Evolutionary conservation across 169 alveolate species (phyloP).

Genomic region (Eimeria praecox): DNA sequence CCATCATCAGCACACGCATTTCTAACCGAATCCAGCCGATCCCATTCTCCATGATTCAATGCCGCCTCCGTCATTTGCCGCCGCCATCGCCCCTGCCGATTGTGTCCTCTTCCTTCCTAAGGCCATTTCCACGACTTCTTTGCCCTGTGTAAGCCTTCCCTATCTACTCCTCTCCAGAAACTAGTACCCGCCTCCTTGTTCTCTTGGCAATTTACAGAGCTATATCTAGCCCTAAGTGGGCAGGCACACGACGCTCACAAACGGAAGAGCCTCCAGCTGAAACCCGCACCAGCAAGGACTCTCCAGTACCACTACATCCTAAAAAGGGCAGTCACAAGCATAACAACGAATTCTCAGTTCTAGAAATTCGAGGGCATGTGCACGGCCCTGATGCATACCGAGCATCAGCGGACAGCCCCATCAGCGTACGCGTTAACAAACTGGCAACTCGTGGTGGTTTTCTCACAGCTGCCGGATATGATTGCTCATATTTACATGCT

Average conservation of each 20-base stretch:
- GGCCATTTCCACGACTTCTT: conserved; percentile 15
- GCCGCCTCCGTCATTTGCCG: not conserved
- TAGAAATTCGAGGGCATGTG: not conserved
- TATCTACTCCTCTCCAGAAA: not conserved
- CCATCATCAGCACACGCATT: not conserved
- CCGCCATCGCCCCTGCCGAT: not conserved
- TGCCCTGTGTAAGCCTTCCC: not conserved
- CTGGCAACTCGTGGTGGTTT: not conserved
- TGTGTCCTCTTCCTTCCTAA: conserved; percentile 4
- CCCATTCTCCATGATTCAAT: conserved; percentile 37
- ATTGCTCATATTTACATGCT: not conserved
- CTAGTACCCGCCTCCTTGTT: not conserved
- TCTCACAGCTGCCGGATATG: not conserved
- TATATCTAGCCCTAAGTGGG: not conserved
- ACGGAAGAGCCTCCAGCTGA: not conserved
- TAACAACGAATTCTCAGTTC: not conserved
- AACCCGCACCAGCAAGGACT: not conserved
- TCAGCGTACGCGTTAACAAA: not conserved
- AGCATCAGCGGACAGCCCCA: conserved; percentile 28
- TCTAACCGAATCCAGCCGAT: conserved; percentile 47
- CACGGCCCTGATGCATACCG: not conserved
- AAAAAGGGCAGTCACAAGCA: not conserved
- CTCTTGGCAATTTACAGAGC: not conserved
- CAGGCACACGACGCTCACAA: not conserved
- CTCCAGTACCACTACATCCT: not conserved